These are phyloP conservation scores for Neospora caninum DNA, from an alignment of 169 alveolate genomes.

Conservation along the genomic window DNA sequence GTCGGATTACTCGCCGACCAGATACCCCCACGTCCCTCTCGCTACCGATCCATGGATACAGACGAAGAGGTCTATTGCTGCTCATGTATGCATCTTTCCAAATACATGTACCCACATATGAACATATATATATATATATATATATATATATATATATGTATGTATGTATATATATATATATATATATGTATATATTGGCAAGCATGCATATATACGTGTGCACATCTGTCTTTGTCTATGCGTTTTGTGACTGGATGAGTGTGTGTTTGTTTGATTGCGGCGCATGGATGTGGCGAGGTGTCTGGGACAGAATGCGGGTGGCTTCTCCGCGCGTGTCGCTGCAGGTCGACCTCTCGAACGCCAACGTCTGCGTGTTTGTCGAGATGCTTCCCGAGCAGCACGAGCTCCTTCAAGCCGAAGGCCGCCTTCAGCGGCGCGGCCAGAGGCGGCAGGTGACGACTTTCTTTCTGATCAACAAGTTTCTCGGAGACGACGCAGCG, in stretches of 20 bases:
- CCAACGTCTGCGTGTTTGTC: conserved; percentile 60
- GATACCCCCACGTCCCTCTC: too few species aligned
- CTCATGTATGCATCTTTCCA: not conserved
- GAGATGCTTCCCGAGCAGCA: conserved; percentile 63
- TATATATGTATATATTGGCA: not conserved
- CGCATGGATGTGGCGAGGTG: not conserved
- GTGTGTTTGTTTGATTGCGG: not conserved
- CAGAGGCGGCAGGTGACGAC: conserved; percentile 62
- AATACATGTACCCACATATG: not conserved
- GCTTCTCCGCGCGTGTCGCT: not conserved
- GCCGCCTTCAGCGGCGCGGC: conserved; percentile 68
- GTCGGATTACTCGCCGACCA: too few species aligned
- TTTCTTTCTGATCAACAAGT: conserved; percentile 45
- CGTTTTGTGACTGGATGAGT: not conserved
- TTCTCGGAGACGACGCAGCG: not conserved
- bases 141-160: not conserved
- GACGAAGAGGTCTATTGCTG: too few species aligned
- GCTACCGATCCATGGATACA: too few species aligned
- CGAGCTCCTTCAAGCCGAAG: conserved; percentile 68
- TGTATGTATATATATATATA: not conserved
- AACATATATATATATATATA: not conserved
- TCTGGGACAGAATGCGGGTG: not conserved
- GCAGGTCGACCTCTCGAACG: conserved; percentile 63
- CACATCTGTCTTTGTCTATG: too few species aligned
- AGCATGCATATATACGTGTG: not conserved